Conservation (phyloP, 768 basidiomycete genomes). For the Rhodotorula diobovata region DNA sequence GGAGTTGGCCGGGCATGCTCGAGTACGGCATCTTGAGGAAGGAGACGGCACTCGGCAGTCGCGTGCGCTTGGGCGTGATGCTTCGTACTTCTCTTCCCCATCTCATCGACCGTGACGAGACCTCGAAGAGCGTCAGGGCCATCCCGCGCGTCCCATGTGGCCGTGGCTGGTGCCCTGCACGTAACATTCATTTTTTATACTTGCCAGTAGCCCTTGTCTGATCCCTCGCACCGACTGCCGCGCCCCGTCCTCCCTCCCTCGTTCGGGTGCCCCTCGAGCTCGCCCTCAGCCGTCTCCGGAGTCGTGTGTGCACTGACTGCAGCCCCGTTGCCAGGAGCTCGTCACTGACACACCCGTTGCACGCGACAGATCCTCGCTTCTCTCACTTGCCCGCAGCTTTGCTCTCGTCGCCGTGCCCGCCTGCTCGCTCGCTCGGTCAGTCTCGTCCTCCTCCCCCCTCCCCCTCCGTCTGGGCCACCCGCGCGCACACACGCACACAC, state of each 20-base stretch:
- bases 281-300: background rate
- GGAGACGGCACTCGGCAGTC: too few relatives aligned
- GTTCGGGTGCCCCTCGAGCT: background rate
- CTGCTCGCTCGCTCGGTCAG: background rate
- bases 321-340: too few relatives aligned
- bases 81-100: constrained; percentile 37
- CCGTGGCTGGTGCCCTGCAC: constrained; percentile 2
- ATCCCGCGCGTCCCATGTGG: constrained; percentile 15
- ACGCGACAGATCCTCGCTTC: too few relatives aligned
- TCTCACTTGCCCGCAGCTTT: background rate
- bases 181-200: constrained; percentile 16
- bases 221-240: constrained; percentile 4
- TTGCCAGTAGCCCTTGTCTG: constrained; percentile 39
- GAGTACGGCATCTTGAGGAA: too few relatives aligned
- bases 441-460: background rate
- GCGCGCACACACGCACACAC: too few relatives aligned
- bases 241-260: too few relatives aligned
- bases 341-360: too few relatives aligned
- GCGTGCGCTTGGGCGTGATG: constrained; percentile 11
- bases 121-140: constrained; percentile 29
- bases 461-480: background rate
- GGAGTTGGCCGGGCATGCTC: background rate
- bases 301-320: background rate
- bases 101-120: constrained; percentile 38
- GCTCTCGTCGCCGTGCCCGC: background rate